Evolutionary conservation across 352 stramenopile species (phyloP).

Genomic region (Globisporangium carolinianum): DNA sequence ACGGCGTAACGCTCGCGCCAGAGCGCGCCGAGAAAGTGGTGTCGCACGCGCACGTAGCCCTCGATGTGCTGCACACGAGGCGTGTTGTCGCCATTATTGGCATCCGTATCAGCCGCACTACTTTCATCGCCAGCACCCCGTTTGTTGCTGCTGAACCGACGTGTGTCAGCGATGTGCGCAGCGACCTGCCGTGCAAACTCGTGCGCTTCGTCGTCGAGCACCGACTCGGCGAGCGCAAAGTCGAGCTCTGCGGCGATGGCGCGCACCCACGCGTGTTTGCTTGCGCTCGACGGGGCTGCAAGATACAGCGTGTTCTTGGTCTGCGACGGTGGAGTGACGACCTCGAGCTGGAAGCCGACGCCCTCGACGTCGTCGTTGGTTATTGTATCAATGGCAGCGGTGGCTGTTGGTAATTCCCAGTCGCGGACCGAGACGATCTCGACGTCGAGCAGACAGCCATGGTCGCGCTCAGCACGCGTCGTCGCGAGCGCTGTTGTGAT

Average conservation of each 20-base stretch:
- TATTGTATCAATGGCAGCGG: not conserved
- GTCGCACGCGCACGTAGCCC: slow-evolving; percentile 35
- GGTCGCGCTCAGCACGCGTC: not conserved
- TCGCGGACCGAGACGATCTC: slow-evolving; percentile 35
- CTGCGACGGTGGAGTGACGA: slow-evolving; percentile 6
- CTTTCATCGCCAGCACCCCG: not conserved
- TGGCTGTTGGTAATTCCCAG: slow-evolving; percentile 24
- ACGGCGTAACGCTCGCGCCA: slow-evolving; percentile 46
- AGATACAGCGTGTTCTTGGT: slow-evolving; percentile 23
- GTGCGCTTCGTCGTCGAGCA: slow-evolving; percentile 45
- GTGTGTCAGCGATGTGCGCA: slow-evolving; percentile 20
- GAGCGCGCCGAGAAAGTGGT: slow-evolving; percentile 40
- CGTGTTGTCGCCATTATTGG: not conserved
- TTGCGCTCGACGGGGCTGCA: slow-evolving; percentile 21
- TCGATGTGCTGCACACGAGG: slow-evolving; percentile 7
- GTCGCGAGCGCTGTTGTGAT: not conserved
- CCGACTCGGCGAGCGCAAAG: slow-evolving; percentile 48
- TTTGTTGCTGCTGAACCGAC: not conserved
- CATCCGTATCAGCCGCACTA: too few species aligned
- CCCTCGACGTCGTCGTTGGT: slow-evolving; percentile 17
- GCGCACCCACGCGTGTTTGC: slow-evolving; percentile 47
- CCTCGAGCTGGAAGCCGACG: slow-evolving; percentile 33
- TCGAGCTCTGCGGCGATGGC: slow-evolving; percentile 51
- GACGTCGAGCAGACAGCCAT: slow-evolving; percentile 18
- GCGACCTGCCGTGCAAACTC: slow-evolving; percentile 51